phyloP scores from a whole-genome alignment of 2,329 filamentous ascomycete genomes.

The Elsinoe ampelina region DNA sequence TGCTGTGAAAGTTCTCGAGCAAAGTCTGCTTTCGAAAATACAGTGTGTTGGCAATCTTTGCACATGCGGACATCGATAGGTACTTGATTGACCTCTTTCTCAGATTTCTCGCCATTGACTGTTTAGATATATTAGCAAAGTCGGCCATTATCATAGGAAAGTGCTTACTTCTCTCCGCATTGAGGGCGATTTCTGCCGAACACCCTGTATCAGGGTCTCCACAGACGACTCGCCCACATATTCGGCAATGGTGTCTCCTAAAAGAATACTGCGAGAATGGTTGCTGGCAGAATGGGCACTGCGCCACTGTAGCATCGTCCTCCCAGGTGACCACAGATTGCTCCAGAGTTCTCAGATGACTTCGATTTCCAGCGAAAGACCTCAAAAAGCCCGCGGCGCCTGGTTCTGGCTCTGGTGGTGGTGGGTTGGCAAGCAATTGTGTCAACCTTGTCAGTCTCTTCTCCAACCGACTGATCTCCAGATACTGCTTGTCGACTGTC shows the following conservation, averaged over 20 bases:
- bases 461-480: slow-evolving; percentile 83
- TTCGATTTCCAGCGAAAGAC: slow-evolving; percentile 49
- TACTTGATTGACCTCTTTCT: slow-evolving; percentile 45
- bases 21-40: slow-evolving; percentile 71
- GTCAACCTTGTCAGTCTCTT: slow-evolving; percentile 88
- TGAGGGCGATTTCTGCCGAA: slow-evolving; percentile 73
- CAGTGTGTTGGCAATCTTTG: slow-evolving; percentile 67
- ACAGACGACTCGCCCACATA: slow-evolving; percentile 89
- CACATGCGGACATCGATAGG: slow-evolving; percentile 84
- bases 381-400: slow-evolving; percentile 46
- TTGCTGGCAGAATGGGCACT: slow-evolving; percentile 91
- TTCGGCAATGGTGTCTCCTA: slow-evolving; percentile 83
- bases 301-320: slow-evolving; percentile 68
- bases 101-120: slow-evolving; percentile 28
- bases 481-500: slow-evolving; percentile 70
- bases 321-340: slow-evolving; percentile 94
- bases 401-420: slow-evolving; percentile 50
- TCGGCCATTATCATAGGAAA: background rate
- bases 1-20: slow-evolving; percentile 56
- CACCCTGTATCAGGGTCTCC: slow-evolving; percentile 77
- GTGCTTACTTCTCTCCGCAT: slow-evolving; percentile 55
- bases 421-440: slow-evolving; percentile 66
- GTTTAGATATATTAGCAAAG: background rate
- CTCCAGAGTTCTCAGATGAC: slow-evolving; percentile 65
- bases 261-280: slow-evolving; percentile 92